A percentile compares a stretch with the other conserved stretches of the same genome.
Evolutionary conservation across 208 protist genomes (phyloP).

Genomic region (Spongospora subterranea): DNA sequence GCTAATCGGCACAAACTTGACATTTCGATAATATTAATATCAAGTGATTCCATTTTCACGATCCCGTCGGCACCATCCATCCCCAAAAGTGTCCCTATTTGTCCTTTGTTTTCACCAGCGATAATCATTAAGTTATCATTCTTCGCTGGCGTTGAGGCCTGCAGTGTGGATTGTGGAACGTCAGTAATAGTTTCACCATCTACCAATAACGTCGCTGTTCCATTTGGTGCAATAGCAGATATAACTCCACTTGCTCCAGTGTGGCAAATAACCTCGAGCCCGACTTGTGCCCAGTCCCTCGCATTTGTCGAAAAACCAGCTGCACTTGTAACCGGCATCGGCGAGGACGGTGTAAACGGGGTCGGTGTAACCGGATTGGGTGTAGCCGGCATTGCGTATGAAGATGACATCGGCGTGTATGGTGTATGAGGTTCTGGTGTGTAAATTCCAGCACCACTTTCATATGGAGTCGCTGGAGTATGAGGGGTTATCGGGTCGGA

Average conservation of each 20-base stretch:
- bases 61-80: constrained; percentile 23
- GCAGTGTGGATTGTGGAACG: neutral
- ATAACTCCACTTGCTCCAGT: neutral
- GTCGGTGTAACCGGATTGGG: constrained; percentile 33
- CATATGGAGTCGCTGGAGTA: constrained; percentile 36
- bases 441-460: neutral
- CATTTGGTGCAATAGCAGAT: neutral
- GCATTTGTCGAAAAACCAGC: neutral
- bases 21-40: constrained; percentile 57
- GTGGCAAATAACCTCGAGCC: neutral
- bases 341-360: constrained; percentile 12
- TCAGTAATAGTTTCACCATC: neutral
- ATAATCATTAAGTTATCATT: constrained; percentile 36
- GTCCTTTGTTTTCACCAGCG: constrained; percentile 43
- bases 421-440: constrained; percentile 47
- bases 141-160: neutral
- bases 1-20: constrained; percentile 10
- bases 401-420: constrained; percentile 34
- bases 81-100: neutral
- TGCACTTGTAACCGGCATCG: neutral
- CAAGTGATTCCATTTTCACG: constrained; percentile 18
- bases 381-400: constrained; percentile 7
- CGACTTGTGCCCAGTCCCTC: constrained; percentile 21
- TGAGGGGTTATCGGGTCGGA: constrained; percentile 1
- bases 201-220: neutral